Evolutionary conservation across 371 early-diverging fungal genomes (phyloP).

Genomic region (Mucor ambiguus): DNA sequence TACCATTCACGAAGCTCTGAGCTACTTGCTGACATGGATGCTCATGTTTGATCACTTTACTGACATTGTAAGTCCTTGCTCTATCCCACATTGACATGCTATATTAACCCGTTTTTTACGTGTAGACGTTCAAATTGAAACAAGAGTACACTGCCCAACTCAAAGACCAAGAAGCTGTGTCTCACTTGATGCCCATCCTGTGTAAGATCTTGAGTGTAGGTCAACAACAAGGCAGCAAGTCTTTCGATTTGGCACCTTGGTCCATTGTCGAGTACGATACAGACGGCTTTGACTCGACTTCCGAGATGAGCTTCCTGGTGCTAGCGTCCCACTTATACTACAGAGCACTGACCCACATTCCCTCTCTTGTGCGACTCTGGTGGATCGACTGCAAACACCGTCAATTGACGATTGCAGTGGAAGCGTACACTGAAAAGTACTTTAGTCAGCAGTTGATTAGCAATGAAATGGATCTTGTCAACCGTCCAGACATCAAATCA

Average conservation of each 20-base stretch:
- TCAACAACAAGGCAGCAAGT: conserved; percentile 35
- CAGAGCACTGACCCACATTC: conserved; percentile 62
- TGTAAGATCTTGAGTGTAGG: conserved; percentile 71
- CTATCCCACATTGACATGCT: neutral
- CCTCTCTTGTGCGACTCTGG: conserved; percentile 78
- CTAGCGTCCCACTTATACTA: conserved; percentile 78
- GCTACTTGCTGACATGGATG: conserved; percentile 77
- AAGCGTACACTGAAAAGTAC: conserved; percentile 74
- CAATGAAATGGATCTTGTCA: conserved; percentile 62
- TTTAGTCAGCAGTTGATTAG: conserved; percentile 70
- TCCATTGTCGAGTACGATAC: conserved; percentile 67
- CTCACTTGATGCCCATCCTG: conserved; percentile 60
- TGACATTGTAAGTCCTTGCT: conserved; percentile 68
- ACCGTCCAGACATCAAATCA: conserved; percentile 50
- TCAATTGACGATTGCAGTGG: conserved; percentile 74
- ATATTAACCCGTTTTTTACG: neutral
- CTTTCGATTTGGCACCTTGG: conserved; percentile 78
- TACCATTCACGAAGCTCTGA: conserved; percentile 48
- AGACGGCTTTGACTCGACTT: conserved; percentile 58
- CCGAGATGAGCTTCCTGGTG: conserved; percentile 65
- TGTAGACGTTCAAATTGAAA: conserved; percentile 78
- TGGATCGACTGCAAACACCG: conserved; percentile 84
- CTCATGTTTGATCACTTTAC: conserved; percentile 76
- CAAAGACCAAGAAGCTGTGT: conserved; percentile 55
- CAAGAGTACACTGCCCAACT: conserved; percentile 65